Evolutionary conservation across 352 stramenopile genomes (phyloP).

Genomic region (Globisporangium spinosum): DNA sequence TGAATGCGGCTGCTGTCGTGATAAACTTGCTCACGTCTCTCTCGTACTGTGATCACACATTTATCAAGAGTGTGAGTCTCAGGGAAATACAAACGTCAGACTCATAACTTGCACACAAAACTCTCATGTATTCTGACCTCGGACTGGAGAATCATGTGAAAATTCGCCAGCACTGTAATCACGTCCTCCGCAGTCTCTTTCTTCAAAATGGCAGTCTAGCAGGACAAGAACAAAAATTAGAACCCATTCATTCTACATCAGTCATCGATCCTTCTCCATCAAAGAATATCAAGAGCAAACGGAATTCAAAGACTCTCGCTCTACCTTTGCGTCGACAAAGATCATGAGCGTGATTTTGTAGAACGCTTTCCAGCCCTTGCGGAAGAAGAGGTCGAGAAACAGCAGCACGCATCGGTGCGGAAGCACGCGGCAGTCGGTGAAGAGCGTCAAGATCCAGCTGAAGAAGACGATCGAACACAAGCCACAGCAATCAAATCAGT

Average conservation of each 20-base stretch:
- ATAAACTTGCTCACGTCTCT: slow-evolving; percentile 36
- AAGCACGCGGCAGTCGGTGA: slow-evolving; percentile 44
- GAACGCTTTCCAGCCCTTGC: slow-evolving; percentile 47
- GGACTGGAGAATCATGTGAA: not conserved
- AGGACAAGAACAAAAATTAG: not conserved
- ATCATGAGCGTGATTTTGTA: slow-evolving; percentile 40
- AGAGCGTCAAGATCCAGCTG: slow-evolving; percentile 54
- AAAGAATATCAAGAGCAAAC: not conserved
- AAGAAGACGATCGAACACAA: not conserved
- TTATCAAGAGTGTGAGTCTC: not conserved
- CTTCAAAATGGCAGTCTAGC: slow-evolving; percentile 7
- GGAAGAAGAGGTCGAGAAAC: slow-evolving; percentile 49
- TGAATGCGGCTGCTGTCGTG: slow-evolving; percentile 28
- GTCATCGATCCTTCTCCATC: not conserved
- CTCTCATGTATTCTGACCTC: not conserved
- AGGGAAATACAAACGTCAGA: not conserved
- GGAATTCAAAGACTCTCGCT: not conserved
- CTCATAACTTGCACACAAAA: not conserved
- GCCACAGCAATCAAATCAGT: not conserved
- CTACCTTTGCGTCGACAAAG: slow-evolving; percentile 37
- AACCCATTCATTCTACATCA: not conserved
- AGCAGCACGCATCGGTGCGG: slow-evolving; percentile 33
- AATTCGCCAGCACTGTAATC: slow-evolving; percentile 1
- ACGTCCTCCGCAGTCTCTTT: slow-evolving; percentile 9
- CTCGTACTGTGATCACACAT: slow-evolving; percentile 22